Conservation (phyloP, 2,329 filamentous ascomycete genomes). For the Hypoxylon sp. region DNA sequence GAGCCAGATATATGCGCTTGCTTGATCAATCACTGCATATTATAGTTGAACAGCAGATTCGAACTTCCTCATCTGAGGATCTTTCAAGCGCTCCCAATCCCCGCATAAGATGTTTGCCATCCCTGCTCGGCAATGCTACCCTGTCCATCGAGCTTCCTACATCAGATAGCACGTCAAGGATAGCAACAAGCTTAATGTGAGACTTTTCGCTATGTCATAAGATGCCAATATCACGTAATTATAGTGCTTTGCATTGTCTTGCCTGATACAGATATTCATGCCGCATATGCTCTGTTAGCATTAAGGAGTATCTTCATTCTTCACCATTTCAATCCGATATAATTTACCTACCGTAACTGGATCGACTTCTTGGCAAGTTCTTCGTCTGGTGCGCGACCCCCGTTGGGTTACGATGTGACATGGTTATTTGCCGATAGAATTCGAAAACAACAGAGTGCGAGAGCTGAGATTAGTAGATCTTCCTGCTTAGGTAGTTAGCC, state of each 20-base stretch:
- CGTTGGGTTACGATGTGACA: not conserved
- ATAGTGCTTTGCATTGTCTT: slow-evolving; percentile 11
- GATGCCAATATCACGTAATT: slow-evolving; percentile 26
- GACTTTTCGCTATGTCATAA: slow-evolving; percentile 9
- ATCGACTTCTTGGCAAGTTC: not conserved
- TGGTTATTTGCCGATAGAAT: not conserved
- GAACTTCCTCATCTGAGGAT: slow-evolving; percentile 33
- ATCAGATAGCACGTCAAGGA: slow-evolving; percentile 26
- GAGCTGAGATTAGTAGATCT: not conserved
- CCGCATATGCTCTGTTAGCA: not conserved
- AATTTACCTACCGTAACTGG: not conserved
- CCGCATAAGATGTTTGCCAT: slow-evolving; percentile 19
- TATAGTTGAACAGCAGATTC: slow-evolving; percentile 17
- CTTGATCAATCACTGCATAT: slow-evolving; percentile 18
- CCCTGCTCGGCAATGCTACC: slow-evolving; percentile 40
- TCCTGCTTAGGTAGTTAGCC: no score
- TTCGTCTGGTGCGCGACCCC: not conserved
- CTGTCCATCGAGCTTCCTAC: slow-evolving; percentile 41
- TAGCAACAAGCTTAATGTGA: slow-evolving; percentile 20
- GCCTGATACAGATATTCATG: slow-evolving; percentile 18
- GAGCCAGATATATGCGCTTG: slow-evolving; percentile 22
- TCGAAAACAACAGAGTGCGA: not conserved
- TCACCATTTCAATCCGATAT: not conserved
- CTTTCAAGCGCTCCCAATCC: slow-evolving; percentile 24
- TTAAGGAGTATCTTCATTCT: not conserved